These are phyloP conservation scores for Diaporthe vaccinii DNA, from an alignment of 2,329 filamentous ascomycete species.

Conservation along the genomic window DNA sequence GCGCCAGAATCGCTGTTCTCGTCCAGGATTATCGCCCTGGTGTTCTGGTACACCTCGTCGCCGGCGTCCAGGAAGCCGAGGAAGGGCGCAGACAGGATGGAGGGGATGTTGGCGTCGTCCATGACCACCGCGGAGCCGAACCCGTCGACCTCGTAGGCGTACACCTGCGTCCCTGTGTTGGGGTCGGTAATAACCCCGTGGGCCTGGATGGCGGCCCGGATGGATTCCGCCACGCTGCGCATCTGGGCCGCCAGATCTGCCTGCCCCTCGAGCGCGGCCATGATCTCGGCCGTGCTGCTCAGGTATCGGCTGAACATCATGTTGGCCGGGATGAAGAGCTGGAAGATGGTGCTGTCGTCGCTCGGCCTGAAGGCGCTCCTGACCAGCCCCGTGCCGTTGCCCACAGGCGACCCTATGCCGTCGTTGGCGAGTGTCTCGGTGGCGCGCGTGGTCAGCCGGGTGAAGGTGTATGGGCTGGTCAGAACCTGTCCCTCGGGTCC, in stretches of 20 bases:
- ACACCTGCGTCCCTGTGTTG: conserved; percentile 55
- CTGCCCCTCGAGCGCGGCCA: conserved; percentile 55
- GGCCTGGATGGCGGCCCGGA: conserved; percentile 44
- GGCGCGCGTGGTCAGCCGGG: conserved; percentile 47
- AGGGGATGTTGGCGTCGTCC: conserved; percentile 78
- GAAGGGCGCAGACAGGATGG: conserved; percentile 71
- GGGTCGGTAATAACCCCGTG: conserved; percentile 63
- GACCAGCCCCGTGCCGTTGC: conserved; percentile 83
- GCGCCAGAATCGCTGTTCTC: conserved; percentile 46
- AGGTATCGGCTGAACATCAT: conserved; percentile 83
- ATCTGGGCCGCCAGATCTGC: conserved; percentile 70
- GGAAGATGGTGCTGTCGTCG: conserved; percentile 87
- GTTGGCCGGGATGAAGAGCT: conserved; percentile 91
- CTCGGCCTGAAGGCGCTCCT: conserved; percentile 91
- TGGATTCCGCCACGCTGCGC: conserved; percentile 68
- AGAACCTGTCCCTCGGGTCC: conserved; percentile 68
- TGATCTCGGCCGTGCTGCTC: conserved; percentile 60
- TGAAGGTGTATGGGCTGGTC: conserved; percentile 79
- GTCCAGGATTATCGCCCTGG: conserved; percentile 77
- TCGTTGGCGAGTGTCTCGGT: conserved; percentile 61
- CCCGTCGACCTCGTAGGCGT: conserved; percentile 80
- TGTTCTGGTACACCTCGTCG: conserved; percentile 79
- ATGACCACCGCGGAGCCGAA: conserved; percentile 73
- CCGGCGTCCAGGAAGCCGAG: conserved; percentile 69
- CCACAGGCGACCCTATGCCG: conserved; percentile 85